phyloP scores from a whole-genome alignment of 2,329 filamentous ascomycete genomes.

The Diaporthe sp. region DNA sequence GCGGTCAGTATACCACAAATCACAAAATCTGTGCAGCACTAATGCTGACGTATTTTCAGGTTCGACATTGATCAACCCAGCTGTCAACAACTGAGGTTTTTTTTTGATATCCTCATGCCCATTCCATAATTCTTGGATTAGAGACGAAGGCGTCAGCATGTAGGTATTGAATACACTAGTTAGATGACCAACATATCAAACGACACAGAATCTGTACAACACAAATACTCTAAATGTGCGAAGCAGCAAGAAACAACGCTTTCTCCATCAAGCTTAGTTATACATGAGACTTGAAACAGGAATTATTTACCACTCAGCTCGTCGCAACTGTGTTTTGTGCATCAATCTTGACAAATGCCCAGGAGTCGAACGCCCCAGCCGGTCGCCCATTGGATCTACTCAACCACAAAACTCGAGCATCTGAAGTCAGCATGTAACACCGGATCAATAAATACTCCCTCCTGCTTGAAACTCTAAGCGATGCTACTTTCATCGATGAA shows the following conservation, averaged over 20 bases:
- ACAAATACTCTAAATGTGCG: neutral
- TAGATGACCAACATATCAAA: no score
- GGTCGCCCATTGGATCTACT: neutral
- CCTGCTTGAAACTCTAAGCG: neutral
- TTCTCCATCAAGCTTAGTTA: neutral
- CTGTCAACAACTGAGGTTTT: slow-evolving; percentile 26
- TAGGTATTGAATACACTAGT: neutral
- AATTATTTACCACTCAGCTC: fast-evolving
- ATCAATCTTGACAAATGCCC: neutral
- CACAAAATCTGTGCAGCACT: neutral
- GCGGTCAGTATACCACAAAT: slow-evolving; percentile 45
- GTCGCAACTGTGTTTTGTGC: neutral
- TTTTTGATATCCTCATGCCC: no score
- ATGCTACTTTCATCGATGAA: neutral
- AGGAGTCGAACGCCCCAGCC: neutral
- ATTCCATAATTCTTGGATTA: no score
- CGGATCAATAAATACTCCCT: neutral
- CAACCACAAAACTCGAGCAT: neutral
- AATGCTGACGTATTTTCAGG: slow-evolving; percentile 6
- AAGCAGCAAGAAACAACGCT: neutral
- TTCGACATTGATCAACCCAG: slow-evolving; percentile 29
- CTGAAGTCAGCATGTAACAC: neutral
- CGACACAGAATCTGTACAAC: neutral
- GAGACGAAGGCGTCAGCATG: neutral
- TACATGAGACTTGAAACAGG: no score